Conservation (phyloP, 495 filamentous ascomycete genomes). For the Alectoria sarmentosa region DNA sequence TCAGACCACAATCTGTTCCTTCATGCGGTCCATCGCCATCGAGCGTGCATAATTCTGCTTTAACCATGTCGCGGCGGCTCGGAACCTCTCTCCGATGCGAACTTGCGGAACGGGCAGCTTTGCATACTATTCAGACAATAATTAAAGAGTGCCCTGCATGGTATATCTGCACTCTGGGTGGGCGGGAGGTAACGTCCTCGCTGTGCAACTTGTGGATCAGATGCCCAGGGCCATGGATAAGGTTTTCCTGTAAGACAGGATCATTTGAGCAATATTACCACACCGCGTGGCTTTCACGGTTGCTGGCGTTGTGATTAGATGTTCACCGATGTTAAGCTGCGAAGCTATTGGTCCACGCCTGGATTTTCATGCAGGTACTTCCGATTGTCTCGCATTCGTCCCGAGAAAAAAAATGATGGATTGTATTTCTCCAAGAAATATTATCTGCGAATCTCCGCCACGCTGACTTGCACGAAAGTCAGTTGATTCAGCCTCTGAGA, state of each 20-base stretch:
- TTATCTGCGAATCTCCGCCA: not conserved
- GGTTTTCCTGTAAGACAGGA: not conserved
- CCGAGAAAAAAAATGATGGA: not conserved
- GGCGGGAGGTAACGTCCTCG: not conserved
- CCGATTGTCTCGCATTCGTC: not conserved
- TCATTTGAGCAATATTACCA: not conserved
- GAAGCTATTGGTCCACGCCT: not conserved
- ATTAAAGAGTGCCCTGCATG: not conserved
- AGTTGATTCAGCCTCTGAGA: not conserved
- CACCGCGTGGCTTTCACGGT: not conserved
- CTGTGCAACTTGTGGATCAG: not conserved
- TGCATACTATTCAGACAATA: not conserved
- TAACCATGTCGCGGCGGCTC: not conserved
- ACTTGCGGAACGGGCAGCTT: constrained; percentile 3
- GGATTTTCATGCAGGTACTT: not conserved
- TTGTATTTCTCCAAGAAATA: not conserved
- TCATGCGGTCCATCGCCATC: not conserved
- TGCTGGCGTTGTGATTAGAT: not conserved
- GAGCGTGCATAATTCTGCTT: not conserved
- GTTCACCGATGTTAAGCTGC: not conserved
- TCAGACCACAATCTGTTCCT: not conserved
- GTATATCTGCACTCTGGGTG: not conserved
- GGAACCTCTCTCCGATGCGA: not conserved
- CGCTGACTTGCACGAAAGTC: not conserved
- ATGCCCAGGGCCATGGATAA: not conserved